A percentile compares a stretch with the other conserved stretches of the same genome.
These are phyloP conservation scores for Candida easanensis DNA, from an alignment of 805 yeast genomes.

Conservation along the genomic window DNA sequence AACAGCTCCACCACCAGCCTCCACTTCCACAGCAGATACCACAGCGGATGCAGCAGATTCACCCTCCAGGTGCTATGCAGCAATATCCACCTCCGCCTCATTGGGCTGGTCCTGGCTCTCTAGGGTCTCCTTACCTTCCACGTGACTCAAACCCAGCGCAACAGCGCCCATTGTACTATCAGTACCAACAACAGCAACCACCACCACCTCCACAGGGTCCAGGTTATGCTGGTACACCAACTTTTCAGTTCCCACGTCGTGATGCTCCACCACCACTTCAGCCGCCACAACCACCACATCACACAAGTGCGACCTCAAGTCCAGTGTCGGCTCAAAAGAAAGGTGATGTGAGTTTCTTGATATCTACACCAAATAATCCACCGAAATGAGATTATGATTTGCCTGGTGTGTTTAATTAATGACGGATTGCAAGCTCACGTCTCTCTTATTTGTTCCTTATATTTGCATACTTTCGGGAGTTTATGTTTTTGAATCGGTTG, in stretches of 20 bases:
- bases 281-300: conserved; percentile 7
- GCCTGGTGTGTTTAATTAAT: too few species aligned
- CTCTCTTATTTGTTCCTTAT: too few species aligned
- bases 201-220: conserved; percentile 1
- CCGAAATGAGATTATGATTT: conserved; percentile 27
- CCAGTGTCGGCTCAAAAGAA: conserved; percentile 10
- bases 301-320: conserved; percentile 8
- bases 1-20: too few species aligned
- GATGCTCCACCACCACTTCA: conserved; percentile 5
- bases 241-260: conserved; percentile 7
- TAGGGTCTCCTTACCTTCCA: conserved; percentile 20
- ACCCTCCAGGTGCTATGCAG: conserved; percentile 4
- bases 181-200: conserved; percentile 9
- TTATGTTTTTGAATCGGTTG: not conserved
- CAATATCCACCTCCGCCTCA: conserved; percentile 4
- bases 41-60: conserved; percentile 4
- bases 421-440: too few species aligned
- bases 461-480: not conserved
- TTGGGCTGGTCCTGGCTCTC: conserved; percentile 2
- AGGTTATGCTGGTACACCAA: not conserved
- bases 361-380: conserved; percentile 27
- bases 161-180: conserved; percentile 9
- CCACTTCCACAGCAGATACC: conserved; percentile 8
- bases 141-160: conserved; percentile 1
- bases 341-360: conserved; percentile 27